Evolutionary conservation across 2,329 filamentous ascomycete genomes (phyloP).

Genomic region (Aspergillus sp.): DNA sequence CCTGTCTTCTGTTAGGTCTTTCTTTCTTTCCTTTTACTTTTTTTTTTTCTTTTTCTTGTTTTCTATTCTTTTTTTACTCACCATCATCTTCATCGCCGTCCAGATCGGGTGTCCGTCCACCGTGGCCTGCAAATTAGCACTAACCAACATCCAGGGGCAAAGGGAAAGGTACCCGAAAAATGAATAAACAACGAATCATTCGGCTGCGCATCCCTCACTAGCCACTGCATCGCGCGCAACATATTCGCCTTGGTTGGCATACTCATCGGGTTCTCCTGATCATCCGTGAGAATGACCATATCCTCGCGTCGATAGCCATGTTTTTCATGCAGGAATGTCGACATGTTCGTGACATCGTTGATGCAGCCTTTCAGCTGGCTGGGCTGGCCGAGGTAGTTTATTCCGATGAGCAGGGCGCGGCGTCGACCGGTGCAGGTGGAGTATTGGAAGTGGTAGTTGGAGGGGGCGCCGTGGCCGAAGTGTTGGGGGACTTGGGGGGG

Average conservation of each 20-base stretch:
- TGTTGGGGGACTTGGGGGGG: slow-evolving; percentile 61
- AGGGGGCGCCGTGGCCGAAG: slow-evolving; percentile 74
- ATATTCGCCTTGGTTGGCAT: slow-evolving; percentile 94
- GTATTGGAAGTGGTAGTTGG: slow-evolving; percentile 81
- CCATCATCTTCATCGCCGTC: slow-evolving; percentile 71
- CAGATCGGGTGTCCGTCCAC: slow-evolving; percentile 64
- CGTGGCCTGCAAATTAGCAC: slow-evolving; percentile 51
- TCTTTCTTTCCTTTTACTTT: neutral
- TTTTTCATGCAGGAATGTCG: slow-evolving; percentile 71
- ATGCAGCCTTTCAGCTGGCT: slow-evolving; percentile 88
- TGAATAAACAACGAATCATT: slow-evolving; percentile 97
- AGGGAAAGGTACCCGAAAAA: slow-evolving; percentile 61
- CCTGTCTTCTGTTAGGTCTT: slow-evolving; percentile 24
- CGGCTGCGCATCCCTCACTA: slow-evolving; percentile 86
- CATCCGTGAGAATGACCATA: slow-evolving; percentile 94
- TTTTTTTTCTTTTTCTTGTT: neutral
- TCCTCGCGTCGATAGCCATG: slow-evolving; percentile 91
- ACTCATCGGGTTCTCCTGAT: slow-evolving; percentile 95
- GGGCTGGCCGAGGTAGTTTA: slow-evolving; percentile 91
- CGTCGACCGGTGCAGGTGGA: slow-evolving; percentile 80
- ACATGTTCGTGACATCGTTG: slow-evolving; percentile 97
- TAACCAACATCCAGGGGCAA: too few relatives aligned
- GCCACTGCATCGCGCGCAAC: slow-evolving; percentile 91
- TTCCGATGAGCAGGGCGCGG: slow-evolving; percentile 85
- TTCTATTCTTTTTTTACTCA: neutral